A percentile compares a stretch with the other conserved stretches of the same genome.
These are phyloP conservation scores for Pueraria montana DNA, from an alignment of 306 rosid genomes.

Conservation along the genomic window DNA sequence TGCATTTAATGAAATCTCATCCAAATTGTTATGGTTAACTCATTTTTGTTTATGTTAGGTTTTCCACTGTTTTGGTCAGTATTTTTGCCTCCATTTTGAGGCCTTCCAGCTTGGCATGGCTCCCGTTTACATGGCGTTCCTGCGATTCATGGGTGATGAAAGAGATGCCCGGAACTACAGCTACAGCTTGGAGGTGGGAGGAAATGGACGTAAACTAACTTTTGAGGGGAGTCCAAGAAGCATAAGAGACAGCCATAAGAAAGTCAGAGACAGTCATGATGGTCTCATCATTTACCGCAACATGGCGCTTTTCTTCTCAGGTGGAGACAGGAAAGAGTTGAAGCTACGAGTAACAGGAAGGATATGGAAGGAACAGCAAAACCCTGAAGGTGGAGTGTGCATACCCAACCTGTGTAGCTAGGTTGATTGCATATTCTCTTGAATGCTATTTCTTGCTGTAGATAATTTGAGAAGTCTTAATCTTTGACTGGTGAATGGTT, in stretches of 20 bases:
- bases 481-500: constrained; percentile 44
- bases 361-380: constrained; percentile 84
- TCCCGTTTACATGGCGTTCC: constrained; percentile 84
- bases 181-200: constrained; percentile 86
- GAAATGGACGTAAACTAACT: constrained; percentile 71
- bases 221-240: constrained; percentile 82
- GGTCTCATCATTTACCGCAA: constrained; percentile 80
- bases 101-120: constrained; percentile 87
- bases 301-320: constrained; percentile 86
- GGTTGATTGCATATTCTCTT: constrained; percentile 43
- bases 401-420: constrained; percentile 70
- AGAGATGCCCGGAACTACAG: constrained; percentile 72
- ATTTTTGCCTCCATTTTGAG: constrained; percentile 86
- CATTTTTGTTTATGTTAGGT: constrained; percentile 57
- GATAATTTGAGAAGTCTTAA: constrained; percentile 33
- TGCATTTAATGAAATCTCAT: constrained; percentile 26
- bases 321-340: constrained; percentile 81
- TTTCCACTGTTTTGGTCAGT: constrained; percentile 81
- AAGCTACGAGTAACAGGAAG: constrained; percentile 81
- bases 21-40: constrained; percentile 34
- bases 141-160: constrained; percentile 84
- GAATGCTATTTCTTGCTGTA: constrained; percentile 48
- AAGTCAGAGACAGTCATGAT: constrained; percentile 81
- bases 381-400: constrained; percentile 69
- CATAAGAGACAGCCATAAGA: constrained; percentile 78